phyloP scores from a whole-genome alignment of 768 basidiomycete species.

The Pisolithus marmoratus region DNA sequence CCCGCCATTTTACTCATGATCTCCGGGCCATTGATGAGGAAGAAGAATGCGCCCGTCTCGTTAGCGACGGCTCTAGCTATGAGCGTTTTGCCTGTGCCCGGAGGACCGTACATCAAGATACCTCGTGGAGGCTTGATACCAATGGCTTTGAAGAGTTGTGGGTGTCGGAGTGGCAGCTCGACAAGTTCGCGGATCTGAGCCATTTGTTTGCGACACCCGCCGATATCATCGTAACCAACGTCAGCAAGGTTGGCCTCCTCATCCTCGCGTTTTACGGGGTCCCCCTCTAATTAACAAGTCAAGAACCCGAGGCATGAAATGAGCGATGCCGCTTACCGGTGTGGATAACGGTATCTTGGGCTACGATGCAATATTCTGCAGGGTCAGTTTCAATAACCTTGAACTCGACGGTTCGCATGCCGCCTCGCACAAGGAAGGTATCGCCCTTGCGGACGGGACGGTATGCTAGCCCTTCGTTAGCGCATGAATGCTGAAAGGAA shows the following conservation, averaged over 20 bases:
- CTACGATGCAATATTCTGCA: slow-evolving; percentile 96
- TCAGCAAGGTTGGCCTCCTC: slow-evolving; percentile 95
- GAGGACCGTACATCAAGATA: slow-evolving; percentile 97
- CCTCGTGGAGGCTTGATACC: slow-evolving; percentile 99
- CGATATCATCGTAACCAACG: slow-evolving; percentile 98
- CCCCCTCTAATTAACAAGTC: slow-evolving; percentile 63
- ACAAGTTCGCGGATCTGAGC: slow-evolving; percentile 99
- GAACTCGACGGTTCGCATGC: slow-evolving; percentile 98
- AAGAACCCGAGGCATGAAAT: background rate
- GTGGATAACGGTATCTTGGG: slow-evolving; percentile 97
- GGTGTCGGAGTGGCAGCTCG: slow-evolving; percentile 95
- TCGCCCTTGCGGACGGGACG: slow-evolving; percentile 96
- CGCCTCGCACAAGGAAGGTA: slow-evolving; percentile 98
- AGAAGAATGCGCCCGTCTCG: slow-evolving; percentile 99
- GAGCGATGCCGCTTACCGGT: slow-evolving; percentile 44
- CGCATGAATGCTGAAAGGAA: background rate
- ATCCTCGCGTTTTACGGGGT: slow-evolving; percentile 97
- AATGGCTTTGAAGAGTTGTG: slow-evolving; percentile 99
- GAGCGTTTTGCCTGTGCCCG: slow-evolving; percentile 98
- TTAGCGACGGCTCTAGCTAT: slow-evolving; percentile 99
- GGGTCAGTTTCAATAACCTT: slow-evolving; percentile 99
- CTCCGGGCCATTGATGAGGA: slow-evolving; percentile 99
- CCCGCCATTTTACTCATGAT: slow-evolving; percentile 99
- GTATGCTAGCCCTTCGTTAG: slow-evolving; percentile 51
- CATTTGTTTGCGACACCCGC: slow-evolving; percentile 99